Conservation (phyloP, 257 asterid genomes). For the Solanum acaule region DNA sequence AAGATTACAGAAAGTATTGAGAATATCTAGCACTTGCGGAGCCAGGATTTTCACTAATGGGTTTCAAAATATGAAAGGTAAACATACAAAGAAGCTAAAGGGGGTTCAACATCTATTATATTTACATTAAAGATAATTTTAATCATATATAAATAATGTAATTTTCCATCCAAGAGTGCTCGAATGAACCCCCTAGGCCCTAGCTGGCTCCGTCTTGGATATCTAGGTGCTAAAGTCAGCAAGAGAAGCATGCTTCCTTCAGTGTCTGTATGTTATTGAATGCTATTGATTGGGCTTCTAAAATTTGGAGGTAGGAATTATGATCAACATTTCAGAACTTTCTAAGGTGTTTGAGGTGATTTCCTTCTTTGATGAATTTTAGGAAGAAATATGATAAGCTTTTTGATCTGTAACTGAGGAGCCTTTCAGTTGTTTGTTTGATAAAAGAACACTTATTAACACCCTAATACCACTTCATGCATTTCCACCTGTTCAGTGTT, state of each 20-base stretch:
- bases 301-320: neutral
- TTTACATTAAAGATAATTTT: neutral
- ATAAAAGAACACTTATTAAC: neutral
- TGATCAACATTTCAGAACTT: neutral
- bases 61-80: neutral
- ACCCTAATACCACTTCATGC: neutral
- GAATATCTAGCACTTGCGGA: neutral
- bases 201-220: neutral
- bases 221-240: neutral
- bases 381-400: neutral
- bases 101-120: neutral
- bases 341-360: neutral
- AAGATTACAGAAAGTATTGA: neutral
- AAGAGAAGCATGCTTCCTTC: neutral
- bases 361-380: neutral
- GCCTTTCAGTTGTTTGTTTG: neutral
- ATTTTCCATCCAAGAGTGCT: neutral
- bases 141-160: neutral
- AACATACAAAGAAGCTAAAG: neutral
- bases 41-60: neutral
- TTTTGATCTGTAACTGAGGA: neutral
- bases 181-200: neutral
- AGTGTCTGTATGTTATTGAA: neutral
- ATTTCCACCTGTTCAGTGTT: neutral
- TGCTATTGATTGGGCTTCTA: neutral